Percentiles rank a stretch among this genome's conserved stretches.
These are phyloP conservation scores for Hermanozyma aechmeae DNA, from an alignment of 805 yeast genomes.

Conservation along the genomic window DNA sequence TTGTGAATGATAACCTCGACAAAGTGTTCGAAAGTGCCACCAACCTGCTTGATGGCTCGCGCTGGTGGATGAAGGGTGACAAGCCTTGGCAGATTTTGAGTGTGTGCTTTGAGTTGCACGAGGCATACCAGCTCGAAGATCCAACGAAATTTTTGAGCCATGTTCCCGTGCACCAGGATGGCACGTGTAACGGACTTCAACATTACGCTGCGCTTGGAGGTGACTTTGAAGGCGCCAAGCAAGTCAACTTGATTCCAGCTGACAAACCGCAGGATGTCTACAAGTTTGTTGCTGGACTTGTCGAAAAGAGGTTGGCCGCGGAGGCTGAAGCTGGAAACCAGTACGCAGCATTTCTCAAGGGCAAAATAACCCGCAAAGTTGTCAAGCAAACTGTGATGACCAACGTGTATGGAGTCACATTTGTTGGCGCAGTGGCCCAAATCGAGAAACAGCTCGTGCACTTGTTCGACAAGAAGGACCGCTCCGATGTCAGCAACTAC, in stretches of 20 bases:
- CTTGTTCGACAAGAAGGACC: conserved; percentile 39
- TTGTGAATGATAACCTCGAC: conserved; percentile 47
- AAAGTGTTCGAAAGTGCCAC: conserved; percentile 49
- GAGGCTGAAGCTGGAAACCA: conserved; percentile 48
- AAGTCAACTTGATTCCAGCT: conserved; percentile 65
- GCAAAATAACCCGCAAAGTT: conserved; percentile 70
- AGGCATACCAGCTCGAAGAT: conserved; percentile 51
- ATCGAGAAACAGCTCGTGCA: conserved; percentile 69
- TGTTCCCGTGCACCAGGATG: conserved; percentile 80
- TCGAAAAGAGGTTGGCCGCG: conserved; percentile 42
- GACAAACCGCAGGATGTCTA: conserved; percentile 74
- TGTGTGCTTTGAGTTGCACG: conserved; percentile 55
- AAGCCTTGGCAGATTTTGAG: conserved; percentile 80
- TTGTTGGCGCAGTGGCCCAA: conserved; percentile 85
- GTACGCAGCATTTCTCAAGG: conserved; percentile 45
- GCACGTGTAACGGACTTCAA: conserved; percentile 79
- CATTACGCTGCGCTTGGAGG: conserved; percentile 87
- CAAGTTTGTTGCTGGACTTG: conserved; percentile 58
- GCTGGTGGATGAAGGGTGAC: conserved; percentile 69
- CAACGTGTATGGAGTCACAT: conserved; percentile 94
- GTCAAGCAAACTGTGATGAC: conserved; percentile 98
- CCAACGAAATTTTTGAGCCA: conserved; percentile 60
- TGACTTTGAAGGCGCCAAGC: conserved; percentile 73
- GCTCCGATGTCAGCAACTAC: conserved; percentile 9
- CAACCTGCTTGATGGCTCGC: conserved; percentile 47